phyloP scores from a whole-genome alignment of 371 early-diverging fungal genomes.

The Mucor piriformis region DNA sequence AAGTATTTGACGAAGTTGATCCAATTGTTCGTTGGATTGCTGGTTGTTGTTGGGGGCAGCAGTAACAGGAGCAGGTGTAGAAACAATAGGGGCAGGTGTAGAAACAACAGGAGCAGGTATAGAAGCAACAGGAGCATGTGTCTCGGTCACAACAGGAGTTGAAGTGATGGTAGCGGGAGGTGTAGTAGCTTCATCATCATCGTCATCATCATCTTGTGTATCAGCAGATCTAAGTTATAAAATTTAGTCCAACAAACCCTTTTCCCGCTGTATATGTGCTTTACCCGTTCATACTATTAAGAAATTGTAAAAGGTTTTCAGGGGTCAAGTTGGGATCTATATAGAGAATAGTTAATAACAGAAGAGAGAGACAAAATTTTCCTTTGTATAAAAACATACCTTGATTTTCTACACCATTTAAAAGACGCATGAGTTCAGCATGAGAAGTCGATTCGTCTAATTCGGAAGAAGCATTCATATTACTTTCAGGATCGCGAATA shows the following conservation, averaged over 20 bases:
- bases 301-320: slow-evolving; percentile 53
- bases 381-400: slow-evolving; percentile 6
- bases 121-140: background rate
- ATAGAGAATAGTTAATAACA: background rate
- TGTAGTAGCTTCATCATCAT: slow-evolving; percentile 2
- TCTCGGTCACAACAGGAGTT: background rate
- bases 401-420: slow-evolving; percentile 24
- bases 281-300: slow-evolving; percentile 49
- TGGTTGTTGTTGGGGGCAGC: background rate
- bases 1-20: slow-evolving; percentile 30
- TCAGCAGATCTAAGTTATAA: slow-evolving; percentile 4
- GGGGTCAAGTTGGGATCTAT: slow-evolving; percentile 41
- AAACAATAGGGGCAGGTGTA: background rate
- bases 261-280: too few species aligned
- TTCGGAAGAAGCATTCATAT: slow-evolving; percentile 9
- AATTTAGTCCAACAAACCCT: background rate
- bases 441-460: slow-evolving; percentile 24
- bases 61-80: background rate
- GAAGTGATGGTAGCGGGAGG: background rate
- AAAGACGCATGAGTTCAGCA: slow-evolving; percentile 32
- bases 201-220: slow-evolving; percentile 17
- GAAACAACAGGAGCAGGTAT: background rate
- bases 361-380: background rate
- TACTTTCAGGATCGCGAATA: slow-evolving; percentile 52
- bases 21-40: slow-evolving; percentile 19